Evolutionary conservation across 257 asterid species (phyloP), one percentile per base, ranked within the genome.

Genomic region (Solanum dulcamara): DNA sequence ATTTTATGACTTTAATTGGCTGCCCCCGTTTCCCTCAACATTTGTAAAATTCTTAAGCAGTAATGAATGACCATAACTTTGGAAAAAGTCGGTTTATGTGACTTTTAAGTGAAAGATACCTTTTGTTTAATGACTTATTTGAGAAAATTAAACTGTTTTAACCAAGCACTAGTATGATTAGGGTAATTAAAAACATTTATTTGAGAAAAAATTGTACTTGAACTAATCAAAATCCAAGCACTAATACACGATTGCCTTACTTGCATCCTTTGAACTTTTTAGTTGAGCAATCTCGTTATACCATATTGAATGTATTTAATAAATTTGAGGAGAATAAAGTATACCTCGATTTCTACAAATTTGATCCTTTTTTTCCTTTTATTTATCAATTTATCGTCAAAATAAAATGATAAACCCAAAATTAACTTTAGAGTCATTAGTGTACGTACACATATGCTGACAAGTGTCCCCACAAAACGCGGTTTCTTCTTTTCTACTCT

Each of bases 401-500:
- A 62, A 60, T 26, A 59, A 86, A 68, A 66, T 38, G 24, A 44
- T 46, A 51, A 51, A 20, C 8, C n/a, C 89, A 91, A 83, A 62
- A 85, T 91, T 88, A 86, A 80, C 85, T 44, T 30, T 53, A 66
- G 51, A 55, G 42, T 33, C 38, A 57, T 12, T 28, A 14, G 17
- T 17, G 80, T 90, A 95, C 93, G 97, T 92, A 91, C 96, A 87
- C 75, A 64, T 18, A 42, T 32, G 84, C 83, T 75, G 96, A 91
- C 98, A 90, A 97, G 94, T 95, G 96, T 89, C 94, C 93, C 92
- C 20, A 88, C 32, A 37, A 46, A 80, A 93, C 98, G 98, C 99
- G 99, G 84, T 92, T 92, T 87, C 86, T 64, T 44, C 18, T 35
- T 59, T 28, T 24, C 93, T 68, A 42, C 57, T 84, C 81, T 42